Base-by-base conservation (phyloP, 768 basidiomycete genomes). In the Clathrus columnatus region DNA sequence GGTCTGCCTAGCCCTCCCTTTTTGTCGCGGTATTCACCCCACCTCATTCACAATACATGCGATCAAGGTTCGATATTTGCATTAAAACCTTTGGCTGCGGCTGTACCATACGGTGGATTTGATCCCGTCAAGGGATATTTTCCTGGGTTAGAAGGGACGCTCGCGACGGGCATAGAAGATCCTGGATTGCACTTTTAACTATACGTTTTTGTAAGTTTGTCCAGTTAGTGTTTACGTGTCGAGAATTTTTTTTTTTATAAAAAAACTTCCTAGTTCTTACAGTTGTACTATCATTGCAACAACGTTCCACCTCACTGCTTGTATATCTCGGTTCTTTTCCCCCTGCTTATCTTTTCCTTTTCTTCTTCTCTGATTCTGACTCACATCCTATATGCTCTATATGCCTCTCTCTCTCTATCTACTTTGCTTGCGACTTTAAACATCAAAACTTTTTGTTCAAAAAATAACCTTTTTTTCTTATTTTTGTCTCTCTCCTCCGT, bases 391-490 rank as follows among this genome's bases (percentile, higher is more conserved):
- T 36, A 36, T 36, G 36, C 36, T 36, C 36, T 36, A 36, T 36
- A 36, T 36, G 36, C 36, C n/a, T n/a, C n/a, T 36, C n/a, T 36
- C 36, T 36, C 11, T 36, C 14, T n/a, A 11, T 36, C 36, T 36
- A 36, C 16, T 53, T 23, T 45, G 42, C 42, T 23, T 18, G n/a
- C 36, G 4, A 36, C 36, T 36, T n/a, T 11, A 36, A 36, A 36
- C 14, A 36, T 3, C 11, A 5, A 36, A 8, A 11, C 32, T 5
- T 26, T 60, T 62, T 62, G 59, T 50, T 61, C 59, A 54, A 61
- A 63, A 59, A 45, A 67, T 62, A 55, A 59, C 58, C 36, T 57
- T 61, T 51, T 50, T 62, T 43, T 63, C 59, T 60, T 56, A 26
- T 60, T 59, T 50, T 43, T 57, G 10, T 45, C 17, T 50, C 48